phyloP scores from a whole-genome alignment of 441 rosid species.

The Euphorbia corollata region DNA sequence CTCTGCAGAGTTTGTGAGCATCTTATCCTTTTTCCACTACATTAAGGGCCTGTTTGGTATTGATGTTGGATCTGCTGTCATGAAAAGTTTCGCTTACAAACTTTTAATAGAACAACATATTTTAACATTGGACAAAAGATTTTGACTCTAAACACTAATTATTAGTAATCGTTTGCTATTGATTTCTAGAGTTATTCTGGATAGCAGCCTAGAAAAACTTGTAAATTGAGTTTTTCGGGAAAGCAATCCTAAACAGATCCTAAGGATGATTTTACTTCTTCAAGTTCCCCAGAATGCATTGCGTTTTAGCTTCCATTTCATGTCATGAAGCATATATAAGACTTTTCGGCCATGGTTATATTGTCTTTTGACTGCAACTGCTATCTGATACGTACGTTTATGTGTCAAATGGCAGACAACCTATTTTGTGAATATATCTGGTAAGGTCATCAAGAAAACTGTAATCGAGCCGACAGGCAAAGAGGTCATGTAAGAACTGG shows the following conservation, averaged over 20 bases:
- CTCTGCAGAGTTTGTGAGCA: slow-evolving; percentile 54
- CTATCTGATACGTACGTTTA: slow-evolving; percentile 7
- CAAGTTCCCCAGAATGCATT: background rate
- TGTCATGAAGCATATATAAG: background rate
- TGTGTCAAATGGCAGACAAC: slow-evolving; percentile 40
- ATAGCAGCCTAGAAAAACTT: too few relatives aligned
- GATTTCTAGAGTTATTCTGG: too few relatives aligned
- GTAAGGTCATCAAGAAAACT: slow-evolving; percentile 37
- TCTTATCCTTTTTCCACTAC: slow-evolving; percentile 5
- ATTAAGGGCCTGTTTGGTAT: background rate
- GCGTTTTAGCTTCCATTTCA: background rate
- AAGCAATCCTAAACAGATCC: too few relatives aligned
- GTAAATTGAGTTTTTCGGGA: too few relatives aligned
- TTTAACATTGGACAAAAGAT: too few relatives aligned
- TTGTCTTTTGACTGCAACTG: background rate
- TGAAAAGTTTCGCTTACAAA: too few relatives aligned
- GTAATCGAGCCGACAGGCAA: slow-evolving; percentile 35
- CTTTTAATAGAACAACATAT: too few relatives aligned
- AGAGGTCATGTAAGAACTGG: slow-evolving; percentile 33
- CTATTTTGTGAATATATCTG: slow-evolving; percentile 39
- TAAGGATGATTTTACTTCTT: too few relatives aligned
- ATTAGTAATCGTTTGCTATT: too few relatives aligned
- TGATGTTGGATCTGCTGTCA: too few relatives aligned
- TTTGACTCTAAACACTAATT: too few relatives aligned
- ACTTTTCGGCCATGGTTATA: background rate